phyloP scores from a whole-genome alignment of 495 filamentous ascomycete genomes.

The Aspergillus haitiensis region DNA sequence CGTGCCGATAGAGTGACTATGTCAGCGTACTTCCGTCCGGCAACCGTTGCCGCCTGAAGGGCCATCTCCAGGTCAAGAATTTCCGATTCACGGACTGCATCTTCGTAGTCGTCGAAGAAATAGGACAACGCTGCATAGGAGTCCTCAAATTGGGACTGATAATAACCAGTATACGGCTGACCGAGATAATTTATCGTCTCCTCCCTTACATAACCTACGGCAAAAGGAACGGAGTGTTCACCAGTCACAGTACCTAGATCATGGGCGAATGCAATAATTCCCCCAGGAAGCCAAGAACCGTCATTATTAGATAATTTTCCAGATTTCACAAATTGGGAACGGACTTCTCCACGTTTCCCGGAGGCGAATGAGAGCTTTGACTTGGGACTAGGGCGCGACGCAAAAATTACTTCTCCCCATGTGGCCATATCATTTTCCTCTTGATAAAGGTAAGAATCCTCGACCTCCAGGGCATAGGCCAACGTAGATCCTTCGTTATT shows the following conservation, averaged over 20 bases:
- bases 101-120: conserved; percentile 48
- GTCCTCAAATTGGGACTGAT: conserved; percentile 36
- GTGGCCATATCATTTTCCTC: conserved; percentile 48
- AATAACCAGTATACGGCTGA: conserved; percentile 46
- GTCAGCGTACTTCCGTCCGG: conserved; percentile 48
- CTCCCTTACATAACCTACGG: conserved; percentile 48
- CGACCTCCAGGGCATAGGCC: conserved; percentile 35
- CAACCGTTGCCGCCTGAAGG: conserved; percentile 29
- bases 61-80: conserved; percentile 37
- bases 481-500: conserved; percentile 27
- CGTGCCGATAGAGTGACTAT: conserved; percentile 48
- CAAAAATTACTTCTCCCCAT: conserved; percentile 43
- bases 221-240: conserved; percentile 42
- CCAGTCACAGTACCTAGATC: conserved; percentile 40
- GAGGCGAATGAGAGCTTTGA: conserved; percentile 34
- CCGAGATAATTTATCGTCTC: conserved; percentile 51
- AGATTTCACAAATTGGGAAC: conserved; percentile 26
- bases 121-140: conserved; percentile 37
- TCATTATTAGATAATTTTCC: conserved; percentile 27
- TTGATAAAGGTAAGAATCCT: conserved; percentile 38
- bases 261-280: conserved; percentile 43
- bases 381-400: conserved; percentile 28
- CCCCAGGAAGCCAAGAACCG: conserved; percentile 28
- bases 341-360: conserved; percentile 26
- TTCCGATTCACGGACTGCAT: conserved; percentile 36